phyloP scores from a whole-genome alignment of 495 filamentous ascomycete genomes.

The Neurospora sp. region DNA sequence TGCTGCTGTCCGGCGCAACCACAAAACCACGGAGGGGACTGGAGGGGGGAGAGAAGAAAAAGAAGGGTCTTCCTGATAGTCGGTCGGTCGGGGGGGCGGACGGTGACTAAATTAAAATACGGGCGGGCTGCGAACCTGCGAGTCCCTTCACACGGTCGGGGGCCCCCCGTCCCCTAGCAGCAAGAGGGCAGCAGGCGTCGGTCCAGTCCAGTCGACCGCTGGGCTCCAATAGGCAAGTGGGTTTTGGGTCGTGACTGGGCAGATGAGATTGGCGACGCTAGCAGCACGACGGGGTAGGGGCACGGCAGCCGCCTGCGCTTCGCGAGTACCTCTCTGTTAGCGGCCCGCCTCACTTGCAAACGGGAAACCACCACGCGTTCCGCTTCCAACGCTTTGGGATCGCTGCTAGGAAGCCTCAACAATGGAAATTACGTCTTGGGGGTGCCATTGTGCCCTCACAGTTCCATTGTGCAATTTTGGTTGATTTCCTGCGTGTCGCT shows the following conservation, averaged over 20 bases:
- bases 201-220: neutral
- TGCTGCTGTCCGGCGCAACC: conserved; percentile 8
- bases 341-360: neutral
- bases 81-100: neutral
- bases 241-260: neutral
- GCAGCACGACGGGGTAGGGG: neutral
- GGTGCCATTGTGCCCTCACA: neutral
- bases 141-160: conserved; percentile 1
- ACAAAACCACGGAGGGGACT: conserved; percentile 3
- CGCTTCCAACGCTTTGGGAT: neutral
- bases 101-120: conserved; percentile 16
- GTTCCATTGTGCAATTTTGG: neutral
- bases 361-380: neutral
- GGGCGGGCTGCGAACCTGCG: conserved; percentile 3
- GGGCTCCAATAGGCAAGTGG: neutral
- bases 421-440: neutral
- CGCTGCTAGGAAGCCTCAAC: neutral
- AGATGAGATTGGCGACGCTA: conserved; percentile 6
- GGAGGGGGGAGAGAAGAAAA: conserved; percentile 4
- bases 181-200: neutral
- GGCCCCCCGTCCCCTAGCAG: neutral
- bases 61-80: neutral
- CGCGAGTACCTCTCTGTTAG: neutral
- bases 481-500: neutral
- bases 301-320: neutral